Evolutionary conservation across 805 yeast genomes (phyloP).

Genomic region (Barnettozyma pratensis): DNA sequence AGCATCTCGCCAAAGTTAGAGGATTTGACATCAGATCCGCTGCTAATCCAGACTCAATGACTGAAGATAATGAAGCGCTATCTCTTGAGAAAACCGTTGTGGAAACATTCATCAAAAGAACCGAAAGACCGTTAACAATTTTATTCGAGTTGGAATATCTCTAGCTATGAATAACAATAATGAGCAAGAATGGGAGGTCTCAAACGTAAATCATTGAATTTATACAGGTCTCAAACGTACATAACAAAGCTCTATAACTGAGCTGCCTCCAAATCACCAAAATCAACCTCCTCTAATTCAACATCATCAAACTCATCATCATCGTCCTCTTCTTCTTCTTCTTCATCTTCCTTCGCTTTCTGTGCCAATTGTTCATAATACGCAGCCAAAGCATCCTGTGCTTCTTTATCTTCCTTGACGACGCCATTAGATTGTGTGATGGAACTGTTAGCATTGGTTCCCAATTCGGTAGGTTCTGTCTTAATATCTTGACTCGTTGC

Average conservation of each 20-base stretch:
- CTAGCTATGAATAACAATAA: too few species aligned
- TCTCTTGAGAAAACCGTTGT: too few species aligned
- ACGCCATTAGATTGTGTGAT: slow-evolving; percentile 16
- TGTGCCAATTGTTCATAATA: slow-evolving; percentile 24
- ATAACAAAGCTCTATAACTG: background rate
- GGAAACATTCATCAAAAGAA: too few species aligned
- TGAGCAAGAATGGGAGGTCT: too few species aligned
- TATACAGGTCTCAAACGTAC: too few species aligned
- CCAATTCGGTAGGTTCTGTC: slow-evolving; percentile 8
- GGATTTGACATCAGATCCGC: too few species aligned
- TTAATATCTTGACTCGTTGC: slow-evolving; percentile 4
- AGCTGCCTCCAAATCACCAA: slow-evolving; percentile 27
- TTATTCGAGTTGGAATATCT: too few species aligned
- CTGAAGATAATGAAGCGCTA: too few species aligned
- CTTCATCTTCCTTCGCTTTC: slow-evolving; percentile 21
- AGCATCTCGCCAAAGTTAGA: too few species aligned
- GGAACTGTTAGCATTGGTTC: slow-evolving; percentile 9
- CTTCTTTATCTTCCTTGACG: slow-evolving; percentile 18
- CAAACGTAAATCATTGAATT: too few species aligned
- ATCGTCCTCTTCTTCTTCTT: slow-evolving; percentile 27
- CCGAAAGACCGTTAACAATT: too few species aligned
- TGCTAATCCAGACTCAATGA: too few species aligned
- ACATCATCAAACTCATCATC: slow-evolving; percentile 66
- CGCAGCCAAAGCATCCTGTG: slow-evolving; percentile 24
- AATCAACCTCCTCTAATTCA: slow-evolving; percentile 42